These are phyloP conservation scores for Wickerhamia fluorescens DNA, from an alignment of 805 yeast species.

Conservation along the genomic window DNA sequence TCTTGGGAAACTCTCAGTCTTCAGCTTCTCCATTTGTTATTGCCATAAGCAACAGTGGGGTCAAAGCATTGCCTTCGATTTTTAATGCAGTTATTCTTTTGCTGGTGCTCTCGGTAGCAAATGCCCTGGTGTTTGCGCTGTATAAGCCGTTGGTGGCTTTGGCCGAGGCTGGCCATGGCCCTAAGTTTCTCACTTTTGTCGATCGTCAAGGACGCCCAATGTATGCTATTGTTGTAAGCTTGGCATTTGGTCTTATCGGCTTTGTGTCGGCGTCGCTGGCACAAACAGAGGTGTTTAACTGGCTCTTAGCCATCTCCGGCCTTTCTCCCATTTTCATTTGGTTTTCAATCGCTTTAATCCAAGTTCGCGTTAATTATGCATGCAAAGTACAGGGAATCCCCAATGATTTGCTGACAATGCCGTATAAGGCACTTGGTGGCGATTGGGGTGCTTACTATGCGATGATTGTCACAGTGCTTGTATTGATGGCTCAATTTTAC, in stretches of 20 bases:
- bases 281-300: slow-evolving; percentile 54
- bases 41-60: slow-evolving; percentile 26
- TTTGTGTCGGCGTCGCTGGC: slow-evolving; percentile 55
- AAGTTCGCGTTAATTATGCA: slow-evolving; percentile 57
- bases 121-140: slow-evolving; percentile 29
- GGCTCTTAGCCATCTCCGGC: slow-evolving; percentile 75
- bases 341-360: slow-evolving; percentile 66
- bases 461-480: slow-evolving; percentile 21
- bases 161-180: slow-evolving; percentile 61
- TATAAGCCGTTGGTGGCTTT: slow-evolving; percentile 50
- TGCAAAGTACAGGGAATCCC: slow-evolving; percentile 42
- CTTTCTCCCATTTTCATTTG: slow-evolving; percentile 72
- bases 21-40: slow-evolving; percentile 36
- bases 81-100: slow-evolving; percentile 28
- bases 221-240: slow-evolving; percentile 49
- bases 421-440: slow-evolving; percentile 31
- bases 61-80: slow-evolving; percentile 25
- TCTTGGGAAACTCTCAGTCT: slow-evolving; percentile 13
- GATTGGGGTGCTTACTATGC: slow-evolving; percentile 29
- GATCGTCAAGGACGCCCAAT: slow-evolving; percentile 77
- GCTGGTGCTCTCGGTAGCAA: slow-evolving; percentile 29
- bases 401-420: slow-evolving; percentile 18
- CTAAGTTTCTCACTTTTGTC: slow-evolving; percentile 53
- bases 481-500: slow-evolving; percentile 37
- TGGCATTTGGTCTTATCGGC: slow-evolving; percentile 49